Percentiles rank a stretch among this genome's conserved stretches.
These are phyloP conservation scores for Ceraceosorus bombacis DNA, from an alignment of 1,284 basidiomycete species.

Conservation along the genomic window DNA sequence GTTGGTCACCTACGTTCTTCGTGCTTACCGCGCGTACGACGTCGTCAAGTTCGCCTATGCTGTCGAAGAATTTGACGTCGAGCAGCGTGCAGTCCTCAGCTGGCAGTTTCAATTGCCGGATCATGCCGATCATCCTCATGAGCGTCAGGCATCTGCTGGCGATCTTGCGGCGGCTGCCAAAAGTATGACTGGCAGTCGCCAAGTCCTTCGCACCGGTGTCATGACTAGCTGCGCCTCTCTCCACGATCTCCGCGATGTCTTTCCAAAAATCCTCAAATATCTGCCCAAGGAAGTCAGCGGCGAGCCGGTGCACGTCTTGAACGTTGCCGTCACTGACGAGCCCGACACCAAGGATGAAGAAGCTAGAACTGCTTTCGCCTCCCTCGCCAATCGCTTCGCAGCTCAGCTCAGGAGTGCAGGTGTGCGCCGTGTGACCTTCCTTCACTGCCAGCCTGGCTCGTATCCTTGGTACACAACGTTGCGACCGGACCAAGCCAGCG, in stretches of 20 bases:
- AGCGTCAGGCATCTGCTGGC: constrained; percentile 43
- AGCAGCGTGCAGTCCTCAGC: constrained; percentile 45
- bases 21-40: constrained; percentile 91
- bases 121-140: constrained; percentile 53
- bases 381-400: constrained; percentile 67
- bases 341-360: constrained; percentile 70
- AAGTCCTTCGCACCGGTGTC: constrained; percentile 40
- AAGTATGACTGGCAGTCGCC: constrained; percentile 26
- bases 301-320: constrained; percentile 60
- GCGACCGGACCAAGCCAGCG: constrained; percentile 58
- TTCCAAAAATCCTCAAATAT: constrained; percentile 37
- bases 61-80: constrained; percentile 62
- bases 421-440: constrained; percentile 81
- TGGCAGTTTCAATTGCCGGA: constrained; percentile 53
- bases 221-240: constrained; percentile 44
- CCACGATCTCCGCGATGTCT: constrained; percentile 30
- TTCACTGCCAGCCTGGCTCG: constrained; percentile 81
- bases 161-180: constrained; percentile 38
- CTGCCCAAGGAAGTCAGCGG: constrained; percentile 18
- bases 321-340: constrained; percentile 58
- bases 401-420: constrained; percentile 64
- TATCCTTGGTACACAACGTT: constrained; percentile 95
- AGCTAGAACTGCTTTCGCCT: constrained; percentile 68
- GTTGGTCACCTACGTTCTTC: constrained; percentile 89
- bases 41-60: constrained; percentile 83